phyloP scores from a whole-genome alignment of 306 rosid species.

The Trifolium subterraneum region DNA sequence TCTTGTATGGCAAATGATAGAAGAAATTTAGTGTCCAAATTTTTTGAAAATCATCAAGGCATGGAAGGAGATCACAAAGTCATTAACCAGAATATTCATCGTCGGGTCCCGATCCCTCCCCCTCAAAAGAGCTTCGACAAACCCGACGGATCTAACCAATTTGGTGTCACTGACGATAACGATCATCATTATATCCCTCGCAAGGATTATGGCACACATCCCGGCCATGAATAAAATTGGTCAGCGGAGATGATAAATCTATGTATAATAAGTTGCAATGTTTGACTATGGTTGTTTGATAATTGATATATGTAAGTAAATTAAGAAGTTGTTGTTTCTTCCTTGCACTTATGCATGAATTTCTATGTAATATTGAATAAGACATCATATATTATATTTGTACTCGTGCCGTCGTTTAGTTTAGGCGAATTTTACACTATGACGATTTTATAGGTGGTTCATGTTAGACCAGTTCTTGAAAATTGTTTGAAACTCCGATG shows the following conservation, averaged over 20 bases:
- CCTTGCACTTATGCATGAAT: no score
- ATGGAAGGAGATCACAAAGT: background rate
- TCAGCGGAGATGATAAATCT: background rate
- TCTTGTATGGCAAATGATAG: background rate
- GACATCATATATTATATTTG: no score
- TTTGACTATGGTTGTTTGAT: no score
- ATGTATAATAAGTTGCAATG: slow-evolving; percentile 9
- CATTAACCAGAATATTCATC: slow-evolving; percentile 22
- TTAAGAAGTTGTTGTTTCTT: no score
- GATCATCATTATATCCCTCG: slow-evolving; percentile 48
- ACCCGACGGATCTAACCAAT: background rate
- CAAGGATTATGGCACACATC: slow-evolving; percentile 37
- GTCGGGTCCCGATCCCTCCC: background rate
- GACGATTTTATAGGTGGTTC: no score
- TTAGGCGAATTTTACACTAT: no score
- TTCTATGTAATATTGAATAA: no score
- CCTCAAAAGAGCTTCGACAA: slow-evolving; percentile 8
- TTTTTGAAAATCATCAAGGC: background rate
- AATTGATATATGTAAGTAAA: no score
- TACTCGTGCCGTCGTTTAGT: no score
- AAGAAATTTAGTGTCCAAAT: background rate
- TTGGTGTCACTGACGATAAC: slow-evolving; percentile 4
- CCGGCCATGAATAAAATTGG: background rate
- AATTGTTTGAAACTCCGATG: no score
- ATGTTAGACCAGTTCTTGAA: no score